Conservation (phyloP, 2,329 filamentous ascomycete genomes). For the Fusarium guadeloupense region DNA sequence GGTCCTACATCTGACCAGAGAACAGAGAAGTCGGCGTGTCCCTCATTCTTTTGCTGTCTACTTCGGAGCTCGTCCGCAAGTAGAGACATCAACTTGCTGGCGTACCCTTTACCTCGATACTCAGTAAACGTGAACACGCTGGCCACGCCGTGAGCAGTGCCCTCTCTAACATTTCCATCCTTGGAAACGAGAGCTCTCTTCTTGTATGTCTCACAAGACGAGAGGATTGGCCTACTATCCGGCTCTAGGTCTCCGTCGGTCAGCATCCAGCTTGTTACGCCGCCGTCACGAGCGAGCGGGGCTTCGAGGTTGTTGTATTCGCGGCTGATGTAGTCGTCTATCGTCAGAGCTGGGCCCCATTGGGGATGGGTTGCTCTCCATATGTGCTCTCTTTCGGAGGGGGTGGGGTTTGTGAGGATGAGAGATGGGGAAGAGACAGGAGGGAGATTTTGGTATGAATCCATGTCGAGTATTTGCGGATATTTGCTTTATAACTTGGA, state of each 20-base stretch:
- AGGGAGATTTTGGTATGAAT: conserved; percentile 34
- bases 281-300: conserved; percentile 66
- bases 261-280: conserved; percentile 72
- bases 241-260: conserved; percentile 55
- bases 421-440: conserved; percentile 37
- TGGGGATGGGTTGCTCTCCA: conserved; percentile 65
- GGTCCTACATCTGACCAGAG: conserved; percentile 90
- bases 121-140: conserved; percentile 79
- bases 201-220: conserved; percentile 70
- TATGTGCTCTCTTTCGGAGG: conserved; percentile 61
- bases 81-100: conserved; percentile 76
- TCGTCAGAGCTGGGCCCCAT: conserved; percentile 67
- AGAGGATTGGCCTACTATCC: conserved; percentile 63
- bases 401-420: conserved; percentile 64
- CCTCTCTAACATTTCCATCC: conserved; percentile 56
- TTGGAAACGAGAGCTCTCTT: conserved; percentile 64
- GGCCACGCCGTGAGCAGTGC: conserved; percentile 76
- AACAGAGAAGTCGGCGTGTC: conserved; percentile 71
- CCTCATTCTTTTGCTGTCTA: conserved; percentile 39
- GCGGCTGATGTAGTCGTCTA: conserved; percentile 66
- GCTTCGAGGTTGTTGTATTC: conserved; percentile 66
- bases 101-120: conserved; percentile 78
- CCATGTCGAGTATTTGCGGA: conserved; percentile 20
- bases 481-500: not conserved
- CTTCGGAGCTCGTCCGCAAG: conserved; percentile 58